Evolutionary conservation across 192 early-diverging fungal species (phyloP).

Genomic region (Podila verticillata): DNA sequence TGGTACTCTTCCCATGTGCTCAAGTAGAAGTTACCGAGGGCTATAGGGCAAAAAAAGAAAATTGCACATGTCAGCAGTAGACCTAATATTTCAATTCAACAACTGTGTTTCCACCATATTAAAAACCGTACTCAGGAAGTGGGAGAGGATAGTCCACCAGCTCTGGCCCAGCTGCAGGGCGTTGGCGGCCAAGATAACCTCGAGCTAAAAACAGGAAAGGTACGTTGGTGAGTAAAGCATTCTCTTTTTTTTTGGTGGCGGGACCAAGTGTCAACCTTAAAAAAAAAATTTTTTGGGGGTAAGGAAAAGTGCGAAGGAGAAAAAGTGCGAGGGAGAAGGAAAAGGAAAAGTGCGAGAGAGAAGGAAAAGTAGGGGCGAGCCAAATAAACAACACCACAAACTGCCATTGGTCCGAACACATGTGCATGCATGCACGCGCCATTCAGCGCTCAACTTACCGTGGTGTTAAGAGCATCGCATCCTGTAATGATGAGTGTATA

Average conservation of each 20-base stretch:
- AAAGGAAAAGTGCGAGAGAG: neutral
- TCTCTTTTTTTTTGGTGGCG: too few species aligned
- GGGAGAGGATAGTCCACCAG: slow-evolving; percentile 49
- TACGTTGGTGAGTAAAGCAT: too few species aligned
- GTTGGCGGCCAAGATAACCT: slow-evolving; percentile 43
- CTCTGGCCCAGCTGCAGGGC: slow-evolving; percentile 46
- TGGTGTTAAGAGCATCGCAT: slow-evolving; percentile 69
- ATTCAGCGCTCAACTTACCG: slow-evolving; percentile 36
- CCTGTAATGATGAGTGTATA: slow-evolving; percentile 35
- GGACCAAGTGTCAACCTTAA: slow-evolving; percentile 23
- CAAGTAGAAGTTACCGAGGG: slow-evolving; percentile 89
- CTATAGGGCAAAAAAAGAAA: slow-evolving; percentile 23
- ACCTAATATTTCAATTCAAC: too few species aligned
- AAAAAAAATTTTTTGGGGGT: slow-evolving; percentile 10
- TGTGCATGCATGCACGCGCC: neutral
- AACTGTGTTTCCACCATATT: neutral
- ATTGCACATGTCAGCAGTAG: neutral
- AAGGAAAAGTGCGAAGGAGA: too few species aligned
- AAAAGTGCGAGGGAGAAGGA: neutral
- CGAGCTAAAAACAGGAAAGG: slow-evolving; percentile 22
- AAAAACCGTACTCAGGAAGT: slow-evolving; percentile 36
- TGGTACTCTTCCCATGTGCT: slow-evolving; percentile 97
- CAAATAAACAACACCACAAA: too few species aligned
- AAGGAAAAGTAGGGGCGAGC: too few species aligned
- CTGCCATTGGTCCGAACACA: neutral